Percentiles rank a stretch among this genome's conserved stretches.
phyloP scores from a whole-genome alignment of 2,329 filamentous ascomycete species.

The Nemania sp. region DNA sequence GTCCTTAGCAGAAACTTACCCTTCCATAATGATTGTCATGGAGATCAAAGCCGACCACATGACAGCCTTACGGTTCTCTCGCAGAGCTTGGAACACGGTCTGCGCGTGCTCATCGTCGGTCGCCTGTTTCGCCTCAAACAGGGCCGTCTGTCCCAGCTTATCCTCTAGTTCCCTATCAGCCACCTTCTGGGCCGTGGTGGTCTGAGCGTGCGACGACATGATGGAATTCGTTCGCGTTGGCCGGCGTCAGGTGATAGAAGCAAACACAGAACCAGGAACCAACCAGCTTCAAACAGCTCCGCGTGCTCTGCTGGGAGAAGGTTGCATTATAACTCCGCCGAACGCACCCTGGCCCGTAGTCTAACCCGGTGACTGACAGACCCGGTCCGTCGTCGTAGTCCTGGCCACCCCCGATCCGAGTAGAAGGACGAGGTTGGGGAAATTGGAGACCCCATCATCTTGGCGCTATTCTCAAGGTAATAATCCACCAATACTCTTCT shows the following conservation, averaged over 20 bases:
- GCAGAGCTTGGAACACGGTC: slow-evolving; percentile 46
- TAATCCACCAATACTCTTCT: slow-evolving; percentile 38
- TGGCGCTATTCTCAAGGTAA: slow-evolving; percentile 25
- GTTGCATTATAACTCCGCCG: slow-evolving; percentile 32
- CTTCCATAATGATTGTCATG: slow-evolving; percentile 52
- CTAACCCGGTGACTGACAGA: slow-evolving; percentile 6
- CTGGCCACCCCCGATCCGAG: slow-evolving; percentile 14
- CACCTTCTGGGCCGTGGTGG: slow-evolving; percentile 46
- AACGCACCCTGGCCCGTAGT: slow-evolving; percentile 6
- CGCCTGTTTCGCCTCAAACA: slow-evolving; percentile 48
- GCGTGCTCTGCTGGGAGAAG: slow-evolving; percentile 10
- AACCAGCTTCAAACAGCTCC: background rate
- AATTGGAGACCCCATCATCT: slow-evolving; percentile 29
- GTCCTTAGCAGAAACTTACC: slow-evolving; percentile 36
- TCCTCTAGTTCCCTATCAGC: slow-evolving; percentile 49
- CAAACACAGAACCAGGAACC: background rate
- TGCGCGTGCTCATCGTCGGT: slow-evolving; percentile 51
- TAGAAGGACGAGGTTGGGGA: slow-evolving; percentile 32
- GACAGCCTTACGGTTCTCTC: slow-evolving; percentile 48
- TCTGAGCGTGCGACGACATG: slow-evolving; percentile 42
- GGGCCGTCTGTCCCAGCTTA: slow-evolving; percentile 47
- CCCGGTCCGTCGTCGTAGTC: slow-evolving; percentile 20
- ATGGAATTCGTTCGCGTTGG: slow-evolving; percentile 7
- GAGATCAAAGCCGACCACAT: slow-evolving; percentile 51
- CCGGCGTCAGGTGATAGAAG: background rate